These are phyloP conservation scores for Albatrellus ellisii DNA, from an alignment of 768 basidiomycete species.

Conservation along the genomic window DNA sequence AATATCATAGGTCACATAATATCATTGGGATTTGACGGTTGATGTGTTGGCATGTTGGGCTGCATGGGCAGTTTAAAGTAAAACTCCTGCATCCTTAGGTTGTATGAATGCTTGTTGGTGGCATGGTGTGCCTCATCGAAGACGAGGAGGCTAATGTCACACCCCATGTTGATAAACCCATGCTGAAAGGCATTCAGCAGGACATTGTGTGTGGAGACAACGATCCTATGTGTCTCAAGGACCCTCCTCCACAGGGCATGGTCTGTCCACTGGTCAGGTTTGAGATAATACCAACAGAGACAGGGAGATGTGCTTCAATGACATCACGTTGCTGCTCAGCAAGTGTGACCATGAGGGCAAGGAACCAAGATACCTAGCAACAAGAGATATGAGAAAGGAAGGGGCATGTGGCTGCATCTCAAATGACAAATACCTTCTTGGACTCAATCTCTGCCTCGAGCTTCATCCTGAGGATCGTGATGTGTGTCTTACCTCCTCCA, in stretches of 20 bases:
- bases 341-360: constrained; percentile 66
- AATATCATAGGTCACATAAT: constrained; percentile 46
- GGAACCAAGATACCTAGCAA: constrained; percentile 66
- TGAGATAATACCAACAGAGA: constrained; percentile 59
- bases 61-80: constrained; percentile 41
- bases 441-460: constrained; percentile 48
- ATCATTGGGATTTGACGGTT: constrained; percentile 1
- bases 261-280: constrained; percentile 70
- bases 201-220: constrained; percentile 69
- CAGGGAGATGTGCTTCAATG: constrained; percentile 41
- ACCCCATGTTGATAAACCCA: constrained; percentile 48
- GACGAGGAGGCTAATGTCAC: constrained; percentile 50
- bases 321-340: constrained; percentile 57
- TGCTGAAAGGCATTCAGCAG: constrained; percentile 68
- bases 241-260: constrained; percentile 43
- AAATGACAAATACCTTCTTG: constrained; percentile 36
- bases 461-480: constrained; percentile 61
- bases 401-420: not conserved
- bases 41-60: not conserved
- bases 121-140: constrained; percentile 82
- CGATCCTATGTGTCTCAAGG: constrained; percentile 39
- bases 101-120: constrained; percentile 60
- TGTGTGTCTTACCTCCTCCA: constrained; percentile 70
- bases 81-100: constrained; percentile 63
- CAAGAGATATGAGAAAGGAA: not conserved